Evolutionary conservation across 306 rosid genomes (phyloP).

Genomic region (Luffa aegyptiaca): DNA sequence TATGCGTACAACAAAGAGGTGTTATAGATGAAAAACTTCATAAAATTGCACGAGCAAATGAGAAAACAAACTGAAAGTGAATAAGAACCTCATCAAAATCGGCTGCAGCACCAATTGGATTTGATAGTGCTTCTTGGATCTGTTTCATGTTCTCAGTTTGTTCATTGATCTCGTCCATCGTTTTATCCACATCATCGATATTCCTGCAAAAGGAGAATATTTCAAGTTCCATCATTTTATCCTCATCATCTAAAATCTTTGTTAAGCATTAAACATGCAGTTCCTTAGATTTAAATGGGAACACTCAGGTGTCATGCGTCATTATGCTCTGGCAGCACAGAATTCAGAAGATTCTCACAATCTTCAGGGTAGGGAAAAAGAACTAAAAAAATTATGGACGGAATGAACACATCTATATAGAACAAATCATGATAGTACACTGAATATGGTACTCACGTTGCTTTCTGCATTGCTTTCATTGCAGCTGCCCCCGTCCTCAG

Average conservation of each 20-base stretch:
- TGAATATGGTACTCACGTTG: constrained; percentile 49
- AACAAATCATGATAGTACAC: neutral
- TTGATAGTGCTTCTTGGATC: constrained; percentile 90
- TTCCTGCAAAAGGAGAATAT: constrained; percentile 40
- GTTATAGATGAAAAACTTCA: neutral
- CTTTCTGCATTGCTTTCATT: constrained; percentile 99
- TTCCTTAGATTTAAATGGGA: neutral
- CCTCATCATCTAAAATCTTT: too few relatives aligned
- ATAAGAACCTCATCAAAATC: constrained; percentile 86
- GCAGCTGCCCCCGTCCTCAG: constrained; percentile 91
- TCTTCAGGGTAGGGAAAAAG: too few relatives aligned
- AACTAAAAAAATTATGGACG: neutral
- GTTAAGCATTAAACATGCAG: neutral
- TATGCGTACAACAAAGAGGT: constrained; percentile 18
- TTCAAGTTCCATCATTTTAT: neutral
- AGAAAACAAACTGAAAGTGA: constrained; percentile 6
- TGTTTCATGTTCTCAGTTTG: constrained; percentile 97
- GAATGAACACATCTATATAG: neutral
- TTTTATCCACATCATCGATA: constrained; percentile 92
- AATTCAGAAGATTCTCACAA: neutral
- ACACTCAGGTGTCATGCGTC: neutral
- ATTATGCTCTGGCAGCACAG: neutral
- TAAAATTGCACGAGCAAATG: neutral
- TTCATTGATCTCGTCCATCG: constrained; percentile 98
- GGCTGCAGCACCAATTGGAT: constrained; percentile 80